Percentiles rank a stretch among this genome's conserved stretches.
phyloP scores from a whole-genome alignment of 2,329 filamentous ascomycete genomes.

The Colletotrichum sp. region DNA sequence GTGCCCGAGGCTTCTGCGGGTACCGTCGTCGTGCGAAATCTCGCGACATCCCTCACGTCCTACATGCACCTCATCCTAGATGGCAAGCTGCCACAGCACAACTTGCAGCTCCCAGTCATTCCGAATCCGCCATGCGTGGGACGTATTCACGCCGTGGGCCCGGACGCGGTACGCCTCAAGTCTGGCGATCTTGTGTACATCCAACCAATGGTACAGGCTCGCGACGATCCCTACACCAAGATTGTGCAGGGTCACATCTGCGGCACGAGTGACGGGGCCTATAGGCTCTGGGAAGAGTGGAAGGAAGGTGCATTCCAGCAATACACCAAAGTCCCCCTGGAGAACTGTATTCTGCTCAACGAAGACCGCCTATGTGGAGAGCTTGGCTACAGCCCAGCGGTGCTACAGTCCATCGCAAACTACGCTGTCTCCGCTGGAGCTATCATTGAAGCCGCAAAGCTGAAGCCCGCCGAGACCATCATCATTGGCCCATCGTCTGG shows the following conservation, averaged over 20 bases:
- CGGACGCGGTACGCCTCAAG: slow-evolving; percentile 33
- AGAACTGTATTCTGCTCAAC: slow-evolving; percentile 36
- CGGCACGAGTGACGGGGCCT: slow-evolving; percentile 24
- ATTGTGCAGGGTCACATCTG: slow-evolving; percentile 33
- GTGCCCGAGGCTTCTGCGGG: neutral
- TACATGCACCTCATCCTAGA: neutral
- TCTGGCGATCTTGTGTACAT: slow-evolving; percentile 39
- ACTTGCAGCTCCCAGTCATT: slow-evolving; percentile 29
- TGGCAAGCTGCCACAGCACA: neutral
- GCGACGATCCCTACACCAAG: slow-evolving; percentile 31
- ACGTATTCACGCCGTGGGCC: slow-evolving; percentile 36
- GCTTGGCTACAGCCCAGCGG: slow-evolving; percentile 44
- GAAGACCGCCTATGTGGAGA: slow-evolving; percentile 26
- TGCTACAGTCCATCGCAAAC: slow-evolving; percentile 42
- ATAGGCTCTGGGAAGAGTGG: slow-evolving; percentile 31
- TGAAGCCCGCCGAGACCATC: slow-evolving; percentile 52
- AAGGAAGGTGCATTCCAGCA: slow-evolving; percentile 34
- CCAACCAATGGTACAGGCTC: slow-evolving; percentile 30
- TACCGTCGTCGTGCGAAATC: neutral
- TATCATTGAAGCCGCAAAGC: slow-evolving; percentile 37
- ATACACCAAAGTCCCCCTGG: slow-evolving; percentile 33
- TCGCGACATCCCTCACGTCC: neutral
- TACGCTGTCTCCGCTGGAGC: slow-evolving; percentile 50
- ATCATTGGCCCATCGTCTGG: slow-evolving; percentile 57
- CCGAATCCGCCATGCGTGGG: slow-evolving; percentile 37